These are phyloP conservation scores for Endocladia muricata DNA, from an alignment of 31 red algal species.

Conservation along the genomic window DNA sequence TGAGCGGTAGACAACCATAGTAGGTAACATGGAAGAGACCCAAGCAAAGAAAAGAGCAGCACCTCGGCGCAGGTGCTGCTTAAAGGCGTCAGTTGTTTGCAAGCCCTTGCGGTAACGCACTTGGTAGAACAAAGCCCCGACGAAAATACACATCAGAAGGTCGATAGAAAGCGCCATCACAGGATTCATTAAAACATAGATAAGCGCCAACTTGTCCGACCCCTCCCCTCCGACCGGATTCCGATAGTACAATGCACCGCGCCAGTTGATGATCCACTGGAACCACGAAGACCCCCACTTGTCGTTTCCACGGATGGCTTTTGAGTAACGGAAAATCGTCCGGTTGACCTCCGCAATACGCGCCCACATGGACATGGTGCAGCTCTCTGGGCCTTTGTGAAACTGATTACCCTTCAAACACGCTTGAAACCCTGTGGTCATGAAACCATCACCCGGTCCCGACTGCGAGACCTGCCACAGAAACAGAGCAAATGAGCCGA, in stretches of 20 bases:
- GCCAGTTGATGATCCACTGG: constrained; percentile 78
- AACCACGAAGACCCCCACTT: constrained; percentile 84
- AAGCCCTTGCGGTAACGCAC: constrained; percentile 45
- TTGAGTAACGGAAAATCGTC: constrained; percentile 69
- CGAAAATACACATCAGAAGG: constrained; percentile 40
- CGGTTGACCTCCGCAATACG: constrained; percentile 72
- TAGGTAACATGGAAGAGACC: constrained; percentile 62
- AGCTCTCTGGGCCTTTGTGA: constrained; percentile 12
- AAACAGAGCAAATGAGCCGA: constrained; percentile 64
- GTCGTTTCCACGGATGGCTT: constrained; percentile 67
- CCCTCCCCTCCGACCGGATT: not conserved
- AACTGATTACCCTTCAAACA: constrained; percentile 32
- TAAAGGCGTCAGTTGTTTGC: constrained; percentile 34
- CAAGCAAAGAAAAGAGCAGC: constrained; percentile 71
- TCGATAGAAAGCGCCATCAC: constrained; percentile 53
- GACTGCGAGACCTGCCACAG: constrained; percentile 45
- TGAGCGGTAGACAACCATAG: constrained; percentile 69
- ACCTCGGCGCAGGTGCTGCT: constrained; percentile 54
- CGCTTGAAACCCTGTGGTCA: constrained; percentile 57
- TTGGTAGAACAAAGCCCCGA: constrained; percentile 43
- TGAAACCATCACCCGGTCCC: constrained; percentile 80
- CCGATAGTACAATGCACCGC: constrained; percentile 60
- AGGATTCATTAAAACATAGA: constrained; percentile 76
- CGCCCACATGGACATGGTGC: constrained; percentile 38
- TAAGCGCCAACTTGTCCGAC: constrained; percentile 13